Base-by-base conservation (phyloP, 768 basidiomycete genomes). In the Gyrodon lividus region DNA sequence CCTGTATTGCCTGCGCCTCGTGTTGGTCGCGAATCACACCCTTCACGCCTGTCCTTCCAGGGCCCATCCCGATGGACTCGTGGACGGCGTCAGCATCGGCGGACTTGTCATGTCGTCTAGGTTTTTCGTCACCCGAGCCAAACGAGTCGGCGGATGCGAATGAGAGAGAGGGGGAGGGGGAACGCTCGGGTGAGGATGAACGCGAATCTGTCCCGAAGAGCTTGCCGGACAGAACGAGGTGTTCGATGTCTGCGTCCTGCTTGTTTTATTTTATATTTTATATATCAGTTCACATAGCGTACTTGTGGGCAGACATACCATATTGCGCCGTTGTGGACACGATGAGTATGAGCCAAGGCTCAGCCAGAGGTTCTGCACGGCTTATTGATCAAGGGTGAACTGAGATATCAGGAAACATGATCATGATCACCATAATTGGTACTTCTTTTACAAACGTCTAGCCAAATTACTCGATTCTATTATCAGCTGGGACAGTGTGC, bases 31-130 rank as follows among this genome's bases (percentile, higher is more conserved):
- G 80, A 50, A 93, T 88, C 52, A 93, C 91, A 22, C 91, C 90
- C 59, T 93, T 93, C 42, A 92, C 91, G 19, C 91, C 91, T 5
- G 91, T 93, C 23, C 91, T 77, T 4, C 90, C 90, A 9, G 87
- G 87, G 4, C 86, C 88, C 86, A 92, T 87, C 8, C 91, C 89
- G 44, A 92, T 89, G 12, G 84, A 83, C 48, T 86, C 81, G 43
- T 72, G 55, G 10, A 57, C 45, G 23, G 50, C 17, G 4, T 37
- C 46, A 4, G 68, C 51, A 59, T 72, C 66, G 47, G 76, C 75
- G 77, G 51, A 76, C 74, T 72, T 16, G 74, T 75, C 46, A 71
- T 65, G 57, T n/a, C n/a, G n/a, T n/a, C n/a, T n/a, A n/a, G n/a
- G n/a, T 24, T 74, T 77, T 46, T 83, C 80, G 48, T 80, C 77